phyloP scores from a whole-genome alignment of 768 basidiomycete species.

The Mycena maculata region DNA sequence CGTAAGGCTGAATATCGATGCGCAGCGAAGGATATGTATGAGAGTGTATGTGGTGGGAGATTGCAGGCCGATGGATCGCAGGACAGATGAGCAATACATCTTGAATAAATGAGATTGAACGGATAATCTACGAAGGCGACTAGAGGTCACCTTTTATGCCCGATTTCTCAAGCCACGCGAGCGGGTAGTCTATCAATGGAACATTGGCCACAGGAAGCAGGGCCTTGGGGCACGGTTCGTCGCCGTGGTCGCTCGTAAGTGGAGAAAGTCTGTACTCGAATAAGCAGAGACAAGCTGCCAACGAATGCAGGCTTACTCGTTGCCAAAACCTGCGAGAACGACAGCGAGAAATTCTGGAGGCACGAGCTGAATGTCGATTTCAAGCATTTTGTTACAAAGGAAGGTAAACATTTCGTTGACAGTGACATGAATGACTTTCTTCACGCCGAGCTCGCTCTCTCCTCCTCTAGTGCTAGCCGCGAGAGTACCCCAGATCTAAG shows the following conservation, averaged over 20 bases:
- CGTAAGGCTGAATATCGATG: slow-evolving; percentile 85
- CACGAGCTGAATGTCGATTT: slow-evolving; percentile 45
- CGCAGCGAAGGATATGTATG: slow-evolving; percentile 75
- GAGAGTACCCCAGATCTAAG: slow-evolving; percentile 57
- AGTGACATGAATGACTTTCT: slow-evolving; percentile 74
- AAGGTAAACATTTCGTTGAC: too few species aligned
- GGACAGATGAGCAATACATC: slow-evolving; percentile 92
- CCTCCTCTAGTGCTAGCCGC: slow-evolving; percentile 55
- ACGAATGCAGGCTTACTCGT: slow-evolving; percentile 67
- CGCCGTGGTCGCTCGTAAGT: slow-evolving; percentile 81
- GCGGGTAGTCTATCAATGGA: slow-evolving; percentile 85
- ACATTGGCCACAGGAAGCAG: slow-evolving; percentile 89
- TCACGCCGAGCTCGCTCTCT: slow-evolving; percentile 69
- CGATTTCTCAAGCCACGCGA: slow-evolving; percentile 89
- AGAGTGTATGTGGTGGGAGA: slow-evolving; percentile 89
- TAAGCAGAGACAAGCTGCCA: slow-evolving; percentile 13
- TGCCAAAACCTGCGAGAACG: slow-evolving; percentile 92
- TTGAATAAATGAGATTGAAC: slow-evolving; percentile 44
- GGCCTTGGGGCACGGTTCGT: slow-evolving; percentile 87
- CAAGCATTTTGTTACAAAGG: too few species aligned
- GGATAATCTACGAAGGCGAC: slow-evolving; percentile 13
- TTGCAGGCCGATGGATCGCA: slow-evolving; percentile 73
- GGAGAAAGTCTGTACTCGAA: slow-evolving; percentile 68
- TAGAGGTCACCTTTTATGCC: slow-evolving; percentile 79
- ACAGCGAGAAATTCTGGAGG: slow-evolving; percentile 89